phyloP scores from a whole-genome alignment of 805 yeast species.

The Yarrowia phangngaensis region DNA sequence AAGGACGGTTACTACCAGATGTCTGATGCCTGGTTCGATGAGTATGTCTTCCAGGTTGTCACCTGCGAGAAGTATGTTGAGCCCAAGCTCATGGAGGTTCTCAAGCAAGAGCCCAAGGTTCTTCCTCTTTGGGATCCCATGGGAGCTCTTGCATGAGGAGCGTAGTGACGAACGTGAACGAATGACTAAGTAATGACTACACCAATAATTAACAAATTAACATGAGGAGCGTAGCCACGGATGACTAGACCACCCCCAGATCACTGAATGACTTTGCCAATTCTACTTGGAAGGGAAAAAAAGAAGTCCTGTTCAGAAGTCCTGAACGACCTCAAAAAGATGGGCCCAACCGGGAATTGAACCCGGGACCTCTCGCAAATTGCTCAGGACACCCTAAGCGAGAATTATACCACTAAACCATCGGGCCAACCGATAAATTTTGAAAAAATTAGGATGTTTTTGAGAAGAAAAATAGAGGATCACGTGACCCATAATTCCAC shows the following conservation, averaged over 20 bases:
- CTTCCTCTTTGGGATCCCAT: constrained; percentile 76
- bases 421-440: constrained; percentile 11
- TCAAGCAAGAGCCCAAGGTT: constrained; percentile 48
- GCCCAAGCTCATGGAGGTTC: constrained; percentile 42
- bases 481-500: constrained; percentile 2
- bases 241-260: no score
- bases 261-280: no score
- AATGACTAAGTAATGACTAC: no score
- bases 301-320: no score
- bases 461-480: no score
- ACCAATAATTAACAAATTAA: no score
- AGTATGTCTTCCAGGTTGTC: constrained; percentile 70
- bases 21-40: constrained; percentile 71
- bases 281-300: not conserved
- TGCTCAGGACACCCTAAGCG: constrained; percentile 26
- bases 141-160: constrained; percentile 65
- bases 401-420: constrained; percentile 27
- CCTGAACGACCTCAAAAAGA: not conserved
- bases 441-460: not conserved
- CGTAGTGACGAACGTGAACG: no score
- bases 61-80: constrained; percentile 50
- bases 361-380: constrained; percentile 27
- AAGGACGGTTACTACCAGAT: constrained; percentile 63
- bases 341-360: constrained; percentile 27
- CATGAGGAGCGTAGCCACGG: no score